phyloP scores from a whole-genome alignment of 2,329 filamentous ascomycete species.

The Scleromitrula shiraiana region DNA sequence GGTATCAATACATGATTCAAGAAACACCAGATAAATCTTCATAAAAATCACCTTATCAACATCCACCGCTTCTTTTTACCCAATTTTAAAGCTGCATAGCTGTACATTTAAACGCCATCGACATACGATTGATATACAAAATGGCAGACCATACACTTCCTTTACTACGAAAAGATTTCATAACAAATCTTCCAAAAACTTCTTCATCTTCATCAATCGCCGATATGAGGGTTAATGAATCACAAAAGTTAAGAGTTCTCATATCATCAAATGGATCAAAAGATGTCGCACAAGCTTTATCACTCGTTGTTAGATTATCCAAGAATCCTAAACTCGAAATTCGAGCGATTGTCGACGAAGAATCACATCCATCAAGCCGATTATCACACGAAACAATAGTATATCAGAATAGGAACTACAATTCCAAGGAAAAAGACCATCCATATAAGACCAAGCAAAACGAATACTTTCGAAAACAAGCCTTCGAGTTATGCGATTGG shows the following conservation, averaged over 20 bases:
- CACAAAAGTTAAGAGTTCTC: slow-evolving; percentile 49
- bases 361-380: slow-evolving; percentile 41
- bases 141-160: slow-evolving; percentile 19
- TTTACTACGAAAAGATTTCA: slow-evolving; percentile 12
- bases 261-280: slow-evolving; percentile 57
- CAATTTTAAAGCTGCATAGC: background rate
- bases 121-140: background rate
- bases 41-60: slow-evolving; percentile 1
- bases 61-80: slow-evolving; percentile 5
- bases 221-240: slow-evolving; percentile 39
- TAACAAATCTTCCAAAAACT: slow-evolving; percentile 15
- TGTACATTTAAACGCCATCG: background rate
- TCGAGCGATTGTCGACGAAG: slow-evolving; percentile 56
- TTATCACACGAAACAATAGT: slow-evolving; percentile 55
- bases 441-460: slow-evolving; percentile 27
- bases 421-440: slow-evolving; percentile 18
- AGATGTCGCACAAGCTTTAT: slow-evolving; percentile 57
- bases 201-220: slow-evolving; percentile 23
- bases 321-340: slow-evolving; percentile 55
- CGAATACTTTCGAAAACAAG: slow-evolving; percentile 46
- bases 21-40: too few relatives aligned
- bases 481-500: slow-evolving; percentile 71
- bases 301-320: slow-evolving; percentile 58
- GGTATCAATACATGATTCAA: too few relatives aligned
- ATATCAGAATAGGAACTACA: slow-evolving; percentile 45